These are phyloP conservation scores for Medicago arabica DNA, from an alignment of 306 rosid genomes.

Conservation along the genomic window DNA sequence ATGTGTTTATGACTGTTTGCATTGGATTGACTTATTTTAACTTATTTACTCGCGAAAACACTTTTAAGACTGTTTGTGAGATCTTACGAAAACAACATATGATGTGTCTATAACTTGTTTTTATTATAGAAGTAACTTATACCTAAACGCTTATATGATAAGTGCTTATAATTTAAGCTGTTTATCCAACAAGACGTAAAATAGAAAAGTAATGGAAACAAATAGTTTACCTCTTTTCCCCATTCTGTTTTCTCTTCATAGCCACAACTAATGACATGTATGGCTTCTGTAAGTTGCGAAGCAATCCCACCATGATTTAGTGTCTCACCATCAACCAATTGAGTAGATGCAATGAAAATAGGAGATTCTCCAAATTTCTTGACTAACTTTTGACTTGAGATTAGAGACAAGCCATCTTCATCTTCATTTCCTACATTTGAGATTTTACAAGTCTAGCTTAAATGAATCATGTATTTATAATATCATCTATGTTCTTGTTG, in stretches of 20 bases:
- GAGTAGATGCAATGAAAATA: slow-evolving; percentile 62
- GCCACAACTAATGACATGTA: slow-evolving; percentile 79
- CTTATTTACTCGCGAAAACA: not conserved
- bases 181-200: not conserved
- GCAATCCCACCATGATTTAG: slow-evolving; percentile 52
- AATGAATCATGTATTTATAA: not conserved
- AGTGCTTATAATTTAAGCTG: no score
- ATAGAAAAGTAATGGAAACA: not conserved
- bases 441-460: slow-evolving; percentile 28
- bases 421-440: slow-evolving; percentile 48
- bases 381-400: slow-evolving; percentile 48
- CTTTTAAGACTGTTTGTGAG: not conserved
- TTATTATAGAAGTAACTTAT: not conserved
- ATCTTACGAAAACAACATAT: not conserved
- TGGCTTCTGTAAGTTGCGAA: slow-evolving; percentile 70
- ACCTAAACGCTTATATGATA: no score
- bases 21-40: not conserved
- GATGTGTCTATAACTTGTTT: not conserved
- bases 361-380: slow-evolving; percentile 80
- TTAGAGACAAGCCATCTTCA: slow-evolving; percentile 13
- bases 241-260: slow-evolving; percentile 83
- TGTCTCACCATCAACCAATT: slow-evolving; percentile 57
- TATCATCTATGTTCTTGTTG: not conserved
- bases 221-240: slow-evolving; percentile 75
- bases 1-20: no score